Evolutionary conservation across 176 grass and related monocot genomes (phyloP).

Genomic region (Pontederia crassipes): DNA sequence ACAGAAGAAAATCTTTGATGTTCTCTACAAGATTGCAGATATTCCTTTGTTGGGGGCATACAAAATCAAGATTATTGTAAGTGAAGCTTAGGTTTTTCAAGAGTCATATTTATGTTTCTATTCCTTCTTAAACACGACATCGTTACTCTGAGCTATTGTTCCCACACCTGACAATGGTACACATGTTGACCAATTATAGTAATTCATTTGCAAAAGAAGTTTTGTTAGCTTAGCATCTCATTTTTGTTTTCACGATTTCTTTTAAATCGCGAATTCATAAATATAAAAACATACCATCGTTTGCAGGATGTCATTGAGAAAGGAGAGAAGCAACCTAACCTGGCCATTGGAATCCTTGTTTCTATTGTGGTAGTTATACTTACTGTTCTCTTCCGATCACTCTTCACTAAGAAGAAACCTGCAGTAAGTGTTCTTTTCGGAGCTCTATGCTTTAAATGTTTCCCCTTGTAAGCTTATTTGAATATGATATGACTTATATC

Average conservation of each 20-base stretch:
- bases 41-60: slow-evolving; percentile 71
- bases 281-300: neutral
- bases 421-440: slow-evolving; percentile 22
- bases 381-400: slow-evolving; percentile 43
- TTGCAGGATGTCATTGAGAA: slow-evolving; percentile 82
- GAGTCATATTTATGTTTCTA: too few species aligned
- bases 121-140: too few species aligned
- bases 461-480: neutral
- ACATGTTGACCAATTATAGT: too few species aligned
- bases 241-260: neutral
- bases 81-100: slow-evolving; percentile 2
- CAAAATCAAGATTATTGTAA: slow-evolving; percentile 88
- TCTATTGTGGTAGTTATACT: slow-evolving; percentile 41
- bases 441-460: neutral
- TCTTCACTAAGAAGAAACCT: slow-evolving; percentile 71
- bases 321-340: slow-evolving; percentile 86
- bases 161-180: too few species aligned
- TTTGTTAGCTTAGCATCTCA: neutral
- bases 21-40: slow-evolving; percentile 70
- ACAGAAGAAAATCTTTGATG: slow-evolving; percentile 85
- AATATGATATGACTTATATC: neutral
- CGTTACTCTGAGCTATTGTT: too few species aligned
- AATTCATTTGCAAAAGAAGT: neutral
- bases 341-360: slow-evolving; percentile 65
- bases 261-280: too few species aligned